These are phyloP conservation scores for Flaveria brownii DNA, from an alignment of 129 eudicot species.

Conservation along the genomic window DNA sequence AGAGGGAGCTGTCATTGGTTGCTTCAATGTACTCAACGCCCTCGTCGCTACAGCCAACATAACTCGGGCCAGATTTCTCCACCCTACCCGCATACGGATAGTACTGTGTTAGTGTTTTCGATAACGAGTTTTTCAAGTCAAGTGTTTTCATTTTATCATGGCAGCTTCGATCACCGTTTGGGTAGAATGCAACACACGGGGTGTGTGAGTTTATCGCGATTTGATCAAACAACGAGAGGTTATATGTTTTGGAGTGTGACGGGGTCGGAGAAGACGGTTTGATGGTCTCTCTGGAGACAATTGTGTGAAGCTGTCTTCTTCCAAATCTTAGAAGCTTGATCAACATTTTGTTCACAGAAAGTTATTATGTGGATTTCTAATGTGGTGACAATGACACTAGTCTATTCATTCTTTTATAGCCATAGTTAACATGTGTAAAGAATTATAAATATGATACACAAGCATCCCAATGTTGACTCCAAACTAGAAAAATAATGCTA, in stretches of 20 bases:
- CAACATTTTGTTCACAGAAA: conserved; percentile 1
- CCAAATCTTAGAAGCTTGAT: conserved; percentile 14
- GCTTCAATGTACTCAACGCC: conserved; percentile 31
- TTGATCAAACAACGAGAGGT: not conserved
- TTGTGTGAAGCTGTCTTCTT: conserved; percentile 6
- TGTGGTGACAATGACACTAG: not conserved
- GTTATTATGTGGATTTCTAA: not conserved
- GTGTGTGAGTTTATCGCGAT: not conserved
- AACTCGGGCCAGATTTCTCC: not conserved
- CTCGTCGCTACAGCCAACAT: conserved; percentile 25
- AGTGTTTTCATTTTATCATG: not conserved
- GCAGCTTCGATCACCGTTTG: not conserved
- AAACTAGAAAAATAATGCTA: not conserved
- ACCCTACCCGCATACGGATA: conserved; percentile 38
- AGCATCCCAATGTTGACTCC: not conserved
- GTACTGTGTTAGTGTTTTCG: not conserved
- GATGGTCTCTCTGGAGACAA: not conserved
- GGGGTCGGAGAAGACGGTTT: conserved; percentile 5
- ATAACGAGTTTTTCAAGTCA: conserved; percentile 19
- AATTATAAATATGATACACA: not conserved
- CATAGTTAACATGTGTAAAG: not conserved
- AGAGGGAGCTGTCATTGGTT: not conserved
- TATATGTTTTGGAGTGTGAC: conserved; percentile 9
- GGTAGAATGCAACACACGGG: conserved; percentile 25
- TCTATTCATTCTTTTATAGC: not conserved